Evolutionary conservation across 805 yeast genomes (phyloP), one percentile per base, ranked within the genome.

Genomic region (Kuraishia borneana): DNA sequence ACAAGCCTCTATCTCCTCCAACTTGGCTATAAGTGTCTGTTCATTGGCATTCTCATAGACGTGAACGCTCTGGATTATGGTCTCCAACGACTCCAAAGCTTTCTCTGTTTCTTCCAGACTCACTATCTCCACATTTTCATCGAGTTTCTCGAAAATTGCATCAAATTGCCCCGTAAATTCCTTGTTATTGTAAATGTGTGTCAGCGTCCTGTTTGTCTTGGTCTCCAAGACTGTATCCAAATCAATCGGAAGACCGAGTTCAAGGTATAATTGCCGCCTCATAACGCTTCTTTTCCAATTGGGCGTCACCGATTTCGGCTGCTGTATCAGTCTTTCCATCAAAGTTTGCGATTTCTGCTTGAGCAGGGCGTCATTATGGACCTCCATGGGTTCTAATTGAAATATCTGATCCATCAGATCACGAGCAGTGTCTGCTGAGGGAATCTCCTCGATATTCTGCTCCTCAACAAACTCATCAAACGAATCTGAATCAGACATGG

Each of bases 161-260:
- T 25, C 28, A 12, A 25, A 25, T 13, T 12, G 8, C 7, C 28
- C 28, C 6, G 28, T 10, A 12, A 25, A 16, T 16, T 25, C 28
- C 16, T 23, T 41, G 32, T 37, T 32, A 16, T 37, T 42, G 18
- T 42, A 42, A 13, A 39, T 34, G 3, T 35, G 39, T 28, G 9
- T 41, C 31, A 16, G 35, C 10, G 7, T 34, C 26, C 21, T 36
- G 17, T 33, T 21, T 22, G 20, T 33, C 34, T 22, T 22, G 30
- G 65, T 64, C 38, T 25, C 6, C 6, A 54, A 41, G 39, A 68
- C 39, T 46, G 77, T 82, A 50, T 78, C 85, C 12, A 78, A 57
- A 44, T 79, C 78, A 27, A 82, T 69, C 0, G 94, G 94, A 2
- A 84, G 68, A 1, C 88, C 87, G 30, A 84, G 57, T 20, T 75